Base-by-base conservation (phyloP, 495 filamentous ascomycete genomes). In the Tetracladium setigerum region DNA sequence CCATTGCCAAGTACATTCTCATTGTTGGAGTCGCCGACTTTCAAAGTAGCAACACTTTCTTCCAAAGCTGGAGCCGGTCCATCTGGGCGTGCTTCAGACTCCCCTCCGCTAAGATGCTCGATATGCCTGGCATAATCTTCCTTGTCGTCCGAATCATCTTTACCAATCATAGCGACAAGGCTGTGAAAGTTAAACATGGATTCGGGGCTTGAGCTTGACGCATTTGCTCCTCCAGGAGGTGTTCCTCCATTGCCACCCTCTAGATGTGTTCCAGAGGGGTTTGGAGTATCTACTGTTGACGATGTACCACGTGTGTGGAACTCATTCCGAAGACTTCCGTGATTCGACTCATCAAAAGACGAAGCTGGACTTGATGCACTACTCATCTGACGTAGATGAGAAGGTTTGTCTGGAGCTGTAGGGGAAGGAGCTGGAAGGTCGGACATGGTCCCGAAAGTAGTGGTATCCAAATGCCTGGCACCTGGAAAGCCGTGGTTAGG, bases 111-210 rank as follows among this genome's bases (percentile, higher is more conserved):
- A 17, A 50, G 36, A 56, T 77, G 65, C 45, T 77, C 73, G 6
- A 67, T 54, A 24, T 69, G 62, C 44, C 63, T 65, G 4, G 61
- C 58, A 15, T 49, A 48, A 19, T 47, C 50, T 49, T 48, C 43
- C n/a, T 54, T 54, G 17, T 57, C 56, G 16, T 64, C 57, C 31
- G 15, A 1, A n/a, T 82, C 78, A 44, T 84, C 81, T 30, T 79
- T 69, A 3, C 82, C 86, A 44, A 95, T 89, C 57, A 95, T 84
- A 49, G 84, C 86, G 3, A 86, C 86, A 19, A 96, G 69, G 54
- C 88, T 95, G 44, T 86, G 71, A 56, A 96, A 95, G 62, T 94
- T 95, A 67, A 95, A 90, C 79, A 95, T 79, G 2, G 86, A 79
- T 55, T 95, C 90, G 0, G 69, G 63, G 38, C 77, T 74, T n/a